These are phyloP conservation scores for Clathrus columnatus DNA, from an alignment of 768 basidiomycete genomes.

Conservation along the genomic window DNA sequence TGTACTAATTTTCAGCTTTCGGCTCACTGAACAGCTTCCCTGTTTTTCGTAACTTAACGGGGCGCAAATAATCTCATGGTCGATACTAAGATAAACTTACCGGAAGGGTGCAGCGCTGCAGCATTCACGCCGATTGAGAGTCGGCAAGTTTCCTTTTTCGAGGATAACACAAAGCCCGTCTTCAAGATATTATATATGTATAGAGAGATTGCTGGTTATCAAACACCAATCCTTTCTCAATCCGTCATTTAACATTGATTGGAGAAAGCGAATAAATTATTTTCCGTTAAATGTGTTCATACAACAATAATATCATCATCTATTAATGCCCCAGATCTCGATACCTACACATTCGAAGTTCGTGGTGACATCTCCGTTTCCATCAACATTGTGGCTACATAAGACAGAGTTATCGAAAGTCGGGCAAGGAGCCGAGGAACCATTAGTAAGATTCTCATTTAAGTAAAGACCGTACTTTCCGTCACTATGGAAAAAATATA, in stretches of 20 bases:
- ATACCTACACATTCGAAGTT: slow-evolving; percentile 88
- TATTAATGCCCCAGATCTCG: slow-evolving; percentile 74
- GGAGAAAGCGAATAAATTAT: neutral
- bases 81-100: no score
- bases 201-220: neutral
- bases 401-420: slow-evolving; percentile 85
- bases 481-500: slow-evolving; percentile 39
- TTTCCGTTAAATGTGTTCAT: neutral
- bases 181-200: neutral
- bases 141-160: neutral
- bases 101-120: neutral
- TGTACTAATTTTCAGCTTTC: no score
- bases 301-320: neutral
- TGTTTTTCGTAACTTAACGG: no score
- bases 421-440: slow-evolving; percentile 75
- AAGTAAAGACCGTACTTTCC: slow-evolving; percentile 86
- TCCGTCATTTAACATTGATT: neutral
- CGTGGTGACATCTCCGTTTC: slow-evolving; percentile 37
- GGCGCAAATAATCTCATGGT: no score
- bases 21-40: no score
- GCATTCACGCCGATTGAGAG: neutral
- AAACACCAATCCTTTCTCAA: neutral
- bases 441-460: slow-evolving; percentile 70
- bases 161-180: neutral
- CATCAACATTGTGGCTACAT: slow-evolving; percentile 40